phyloP scores from a whole-genome alignment of 2,329 filamentous ascomycete species.

The Ramularia collo-cygni region DNA sequence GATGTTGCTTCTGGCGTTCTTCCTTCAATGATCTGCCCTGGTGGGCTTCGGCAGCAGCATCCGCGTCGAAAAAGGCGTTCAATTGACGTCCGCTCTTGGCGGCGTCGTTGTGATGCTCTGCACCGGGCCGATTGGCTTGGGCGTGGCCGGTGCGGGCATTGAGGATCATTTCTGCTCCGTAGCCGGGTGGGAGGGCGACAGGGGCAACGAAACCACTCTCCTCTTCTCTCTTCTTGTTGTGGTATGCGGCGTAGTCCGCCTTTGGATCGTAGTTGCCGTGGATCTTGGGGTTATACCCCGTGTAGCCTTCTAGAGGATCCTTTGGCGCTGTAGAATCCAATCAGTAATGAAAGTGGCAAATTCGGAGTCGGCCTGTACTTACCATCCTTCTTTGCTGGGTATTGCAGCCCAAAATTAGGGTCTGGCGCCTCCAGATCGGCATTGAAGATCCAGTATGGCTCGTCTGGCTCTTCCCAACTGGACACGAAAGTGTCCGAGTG shows the following conservation, averaged over 20 bases:
- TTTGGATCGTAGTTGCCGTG: slow-evolving; percentile 95
- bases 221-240: slow-evolving; percentile 28
- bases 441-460: slow-evolving; percentile 29
- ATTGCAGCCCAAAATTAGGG: slow-evolving; percentile 18
- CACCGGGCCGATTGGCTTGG: slow-evolving; percentile 59
- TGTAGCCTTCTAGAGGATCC: not conserved
- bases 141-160: slow-evolving; percentile 85
- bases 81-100: slow-evolving; percentile 83
- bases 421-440: slow-evolving; percentile 17
- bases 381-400: slow-evolving; percentile 9
- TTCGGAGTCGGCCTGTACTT: not conserved
- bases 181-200: slow-evolving; percentile 37
- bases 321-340: too few species aligned
- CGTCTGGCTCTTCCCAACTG: slow-evolving; percentile 23
- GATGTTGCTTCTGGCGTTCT: slow-evolving; percentile 77
- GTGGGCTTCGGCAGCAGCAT: slow-evolving; percentile 81
- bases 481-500: slow-evolving; percentile 23
- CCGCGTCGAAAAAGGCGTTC: slow-evolving; percentile 92
- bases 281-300: slow-evolving; percentile 88
- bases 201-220: slow-evolving; percentile 33
- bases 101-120: slow-evolving; percentile 77
- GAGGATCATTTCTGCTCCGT: slow-evolving; percentile 68
- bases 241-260: slow-evolving; percentile 71
- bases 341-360: too few species aligned
- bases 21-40: slow-evolving; percentile 87